A percentile compares a stretch with the other conserved stretches of the same genome.
Conservation (phyloP, 371 early-diverging fungal species). For the Thermomucor indicae-seudaticae region DNA sequence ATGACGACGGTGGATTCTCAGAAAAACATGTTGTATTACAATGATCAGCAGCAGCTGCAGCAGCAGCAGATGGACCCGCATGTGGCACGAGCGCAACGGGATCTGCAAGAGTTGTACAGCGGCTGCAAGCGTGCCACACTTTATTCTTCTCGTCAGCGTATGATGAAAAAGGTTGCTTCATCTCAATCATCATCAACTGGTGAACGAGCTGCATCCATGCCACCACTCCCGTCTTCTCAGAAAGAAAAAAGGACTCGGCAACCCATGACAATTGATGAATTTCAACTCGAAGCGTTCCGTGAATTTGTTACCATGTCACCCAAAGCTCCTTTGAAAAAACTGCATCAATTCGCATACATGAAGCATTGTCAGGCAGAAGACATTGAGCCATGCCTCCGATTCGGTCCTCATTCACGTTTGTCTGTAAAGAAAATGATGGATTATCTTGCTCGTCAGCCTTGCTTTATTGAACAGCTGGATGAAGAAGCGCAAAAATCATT, state of each 20-base stretch:
- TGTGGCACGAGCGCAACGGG: constrained; percentile 14
- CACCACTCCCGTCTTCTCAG: constrained; percentile 20
- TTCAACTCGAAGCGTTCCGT: constrained; percentile 69
- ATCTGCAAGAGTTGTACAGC: constrained; percentile 16
- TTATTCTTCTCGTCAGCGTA: constrained; percentile 19
- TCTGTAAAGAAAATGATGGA: constrained; percentile 79
- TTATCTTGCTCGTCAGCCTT: constrained; percentile 72
- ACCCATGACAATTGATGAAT: constrained; percentile 50
- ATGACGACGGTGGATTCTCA: neutral
- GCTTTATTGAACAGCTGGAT: constrained; percentile 64
- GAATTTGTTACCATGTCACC: constrained; percentile 69
- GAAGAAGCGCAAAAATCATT: constrained; percentile 18
- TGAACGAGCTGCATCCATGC: constrained; percentile 18
- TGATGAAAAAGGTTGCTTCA: neutral
- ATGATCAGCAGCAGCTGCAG: constrained; percentile 1
- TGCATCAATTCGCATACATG: constrained; percentile 70
- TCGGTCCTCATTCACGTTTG: constrained; percentile 80
- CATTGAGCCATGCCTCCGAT: constrained; percentile 80
- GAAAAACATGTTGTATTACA: no score
- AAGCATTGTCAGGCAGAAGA: constrained; percentile 70
- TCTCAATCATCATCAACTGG: no score
- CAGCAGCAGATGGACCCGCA: constrained; percentile 5
- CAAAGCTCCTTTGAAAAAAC: constrained; percentile 54
- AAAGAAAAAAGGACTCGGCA: constrained; percentile 5
- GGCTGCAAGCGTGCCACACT: constrained; percentile 33